Base-by-base conservation (phyloP, 2,329 filamentous ascomycete species). In the Thielaviopsis musarum region DNA sequence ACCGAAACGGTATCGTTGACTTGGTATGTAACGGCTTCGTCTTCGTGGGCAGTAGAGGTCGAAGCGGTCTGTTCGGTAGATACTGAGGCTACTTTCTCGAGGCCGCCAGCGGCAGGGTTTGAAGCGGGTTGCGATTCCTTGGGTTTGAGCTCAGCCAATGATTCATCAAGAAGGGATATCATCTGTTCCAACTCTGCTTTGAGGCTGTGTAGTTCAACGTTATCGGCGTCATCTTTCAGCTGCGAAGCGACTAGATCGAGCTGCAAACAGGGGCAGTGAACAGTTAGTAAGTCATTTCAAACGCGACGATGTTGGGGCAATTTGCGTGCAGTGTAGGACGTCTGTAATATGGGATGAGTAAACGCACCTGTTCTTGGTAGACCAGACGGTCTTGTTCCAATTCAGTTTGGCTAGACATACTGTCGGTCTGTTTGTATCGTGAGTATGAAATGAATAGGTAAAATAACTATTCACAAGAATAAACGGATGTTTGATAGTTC, bases 1-100 rank as follows among this genome's bases (percentile, higher is more conserved):
- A 91, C 93, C 70, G 93, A 77, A 58, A 96, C 87, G 34, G 77
- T 87, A 67, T 98, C 93, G 69, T 95, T 95, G 64, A 95, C 88
- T 60, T 86, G 81, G 72, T 91, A 95, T 10, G 77, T 77, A 2
- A 77, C 75, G 58, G 30, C 21, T 49, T 85, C 80, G 57, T 82
- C 80, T 59, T 78, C 70, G 17, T 67, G 65, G 65, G 70, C 62
- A 2, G 67, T 63, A 28, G 34, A 15, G n/a, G 49, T 12, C 19
- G 53, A 41, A 48, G 57, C n/a, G n/a, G 52, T 41, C 45, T 53
- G 57, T 15, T 30, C 38, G 30, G 38, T 10, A 19, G 41, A n/a
- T 17, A 28, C 13, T 26, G 49, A 24, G 7, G 48, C 28, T 9
- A 52, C 49, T 22, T 61, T 61, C 30, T 58, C 56, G 38, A 56